These are phyloP conservation scores for Saururus chinensis DNA, from an alignment of 164 flowering plant genomes.

Conservation along the genomic window DNA sequence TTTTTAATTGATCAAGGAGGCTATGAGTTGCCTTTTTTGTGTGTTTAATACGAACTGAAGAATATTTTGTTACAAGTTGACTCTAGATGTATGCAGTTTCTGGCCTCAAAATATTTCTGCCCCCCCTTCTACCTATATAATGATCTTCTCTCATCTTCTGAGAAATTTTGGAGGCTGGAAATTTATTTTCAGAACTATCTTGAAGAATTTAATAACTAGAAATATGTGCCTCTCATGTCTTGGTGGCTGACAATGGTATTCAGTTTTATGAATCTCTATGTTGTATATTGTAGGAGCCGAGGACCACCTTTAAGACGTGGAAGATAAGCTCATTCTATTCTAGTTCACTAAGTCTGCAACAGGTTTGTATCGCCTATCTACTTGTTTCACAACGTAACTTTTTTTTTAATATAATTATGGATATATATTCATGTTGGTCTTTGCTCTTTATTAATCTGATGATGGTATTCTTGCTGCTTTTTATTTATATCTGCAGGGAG, in stretches of 20 bases:
- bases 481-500: conserved; percentile 29
- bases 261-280: neutral
- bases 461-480: neutral
- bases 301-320: conserved; percentile 60
- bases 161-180: neutral
- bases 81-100: too few relatives aligned
- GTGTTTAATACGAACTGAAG: too few relatives aligned
- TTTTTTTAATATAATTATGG: too few relatives aligned
- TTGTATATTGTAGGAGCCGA: conserved; percentile 42
- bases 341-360: conserved; percentile 80
- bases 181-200: too few relatives aligned
- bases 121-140: neutral
- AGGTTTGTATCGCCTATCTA: conserved; percentile 27
- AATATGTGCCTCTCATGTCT: too few relatives aligned
- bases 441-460: neutral
- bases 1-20: neutral
- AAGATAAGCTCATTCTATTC: conserved; percentile 63
- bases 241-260: too few relatives aligned
- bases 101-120: neutral
- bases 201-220: too few relatives aligned
- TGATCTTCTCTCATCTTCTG: neutral
- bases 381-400: neutral
- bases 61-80: too few relatives aligned
- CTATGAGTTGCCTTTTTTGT: neutral
- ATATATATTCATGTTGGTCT: neutral